phyloP scores from a whole-genome alignment of 2,329 filamentous ascomycete species.

The Dendrostoma leiphaemia region DNA sequence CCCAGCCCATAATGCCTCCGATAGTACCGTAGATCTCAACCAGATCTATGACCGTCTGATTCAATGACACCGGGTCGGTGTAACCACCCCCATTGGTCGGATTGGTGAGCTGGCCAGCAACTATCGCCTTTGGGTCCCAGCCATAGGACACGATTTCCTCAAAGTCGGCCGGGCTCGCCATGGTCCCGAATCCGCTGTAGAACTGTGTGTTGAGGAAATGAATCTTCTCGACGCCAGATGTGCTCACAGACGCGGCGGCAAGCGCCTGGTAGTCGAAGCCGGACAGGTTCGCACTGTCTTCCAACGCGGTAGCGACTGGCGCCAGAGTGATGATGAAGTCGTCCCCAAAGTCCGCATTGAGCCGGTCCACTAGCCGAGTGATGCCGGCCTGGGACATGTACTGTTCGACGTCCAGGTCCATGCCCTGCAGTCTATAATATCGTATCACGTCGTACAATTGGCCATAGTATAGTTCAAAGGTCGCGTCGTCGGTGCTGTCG shows the following conservation, averaged over 20 bases:
- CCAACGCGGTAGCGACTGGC: slow-evolving; percentile 73
- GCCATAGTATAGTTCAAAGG: slow-evolving; percentile 72
- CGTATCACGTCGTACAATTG: slow-evolving; percentile 67
- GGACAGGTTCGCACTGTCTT: slow-evolving; percentile 60
- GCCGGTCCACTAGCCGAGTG: slow-evolving; percentile 64
- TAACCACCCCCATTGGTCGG: slow-evolving; percentile 66
- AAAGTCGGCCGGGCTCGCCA: slow-evolving; percentile 45
- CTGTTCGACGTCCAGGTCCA: slow-evolving; percentile 83
- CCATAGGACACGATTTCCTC: slow-evolving; percentile 56
- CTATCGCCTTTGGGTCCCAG: slow-evolving; percentile 71
- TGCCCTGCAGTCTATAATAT: slow-evolving; percentile 60
- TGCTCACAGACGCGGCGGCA: slow-evolving; percentile 59
- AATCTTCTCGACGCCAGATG: slow-evolving; percentile 47
- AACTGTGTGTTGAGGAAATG: slow-evolving; percentile 91
- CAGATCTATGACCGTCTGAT: slow-evolving; percentile 40
- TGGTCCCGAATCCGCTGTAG: slow-evolving; percentile 82
- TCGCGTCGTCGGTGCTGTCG: slow-evolving; percentile 47
- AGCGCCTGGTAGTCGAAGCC: slow-evolving; percentile 80
- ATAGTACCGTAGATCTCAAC: slow-evolving; percentile 61
- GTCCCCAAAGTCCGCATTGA: slow-evolving; percentile 67
- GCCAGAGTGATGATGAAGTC: slow-evolving; percentile 77
- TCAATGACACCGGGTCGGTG: slow-evolving; percentile 46
- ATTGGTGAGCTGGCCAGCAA: slow-evolving; percentile 79
- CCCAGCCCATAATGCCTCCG: slow-evolving; percentile 92
- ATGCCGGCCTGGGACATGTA: slow-evolving; percentile 65